Evolutionary conservation across 768 basidiomycete species (phyloP).

Genomic region (Tulasnella sp.): DNA sequence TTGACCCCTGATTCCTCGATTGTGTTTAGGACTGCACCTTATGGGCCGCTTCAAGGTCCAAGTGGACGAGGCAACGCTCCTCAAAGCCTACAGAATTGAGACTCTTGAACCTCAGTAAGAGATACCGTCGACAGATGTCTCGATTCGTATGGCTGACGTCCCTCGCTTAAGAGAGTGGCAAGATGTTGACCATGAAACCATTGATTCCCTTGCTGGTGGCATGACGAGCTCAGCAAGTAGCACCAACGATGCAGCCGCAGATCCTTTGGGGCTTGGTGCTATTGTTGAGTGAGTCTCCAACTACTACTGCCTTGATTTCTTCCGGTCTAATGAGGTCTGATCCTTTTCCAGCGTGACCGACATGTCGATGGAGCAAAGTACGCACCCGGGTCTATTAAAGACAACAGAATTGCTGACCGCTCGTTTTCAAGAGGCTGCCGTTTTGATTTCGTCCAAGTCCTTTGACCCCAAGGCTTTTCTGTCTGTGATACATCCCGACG

Average conservation of each 20-base stretch:
- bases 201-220: slow-evolving; percentile 67
- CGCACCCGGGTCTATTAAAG: slow-evolving; percentile 32
- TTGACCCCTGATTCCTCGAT: background rate
- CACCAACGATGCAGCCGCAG: slow-evolving; percentile 54
- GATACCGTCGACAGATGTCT: background rate
- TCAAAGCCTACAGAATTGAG: slow-evolving; percentile 84
- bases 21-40: background rate
- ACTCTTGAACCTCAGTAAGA: slow-evolving; percentile 69
- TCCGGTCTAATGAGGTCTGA: slow-evolving; percentile 33
- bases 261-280: slow-evolving; percentile 63
- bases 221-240: slow-evolving; percentile 51
- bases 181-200: slow-evolving; percentile 78
- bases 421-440: slow-evolving; percentile 61
- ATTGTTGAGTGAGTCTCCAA: slow-evolving; percentile 38
- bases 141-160: background rate
- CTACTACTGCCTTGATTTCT: background rate
- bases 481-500: slow-evolving; percentile 87
- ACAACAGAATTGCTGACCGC: slow-evolving; percentile 24
- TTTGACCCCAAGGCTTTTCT: slow-evolving; percentile 96
- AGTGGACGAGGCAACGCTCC: slow-evolving; percentile 73
- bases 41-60: slow-evolving; percentile 33
- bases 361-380: slow-evolving; percentile 76
- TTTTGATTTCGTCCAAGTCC: slow-evolving; percentile 84
- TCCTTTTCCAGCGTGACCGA: slow-evolving; percentile 46
- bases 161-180: slow-evolving; percentile 70